Evolutionary conservation across 2,329 filamentous ascomycete species (phyloP).

Genomic region (Colletotrichum liaoningense): DNA sequence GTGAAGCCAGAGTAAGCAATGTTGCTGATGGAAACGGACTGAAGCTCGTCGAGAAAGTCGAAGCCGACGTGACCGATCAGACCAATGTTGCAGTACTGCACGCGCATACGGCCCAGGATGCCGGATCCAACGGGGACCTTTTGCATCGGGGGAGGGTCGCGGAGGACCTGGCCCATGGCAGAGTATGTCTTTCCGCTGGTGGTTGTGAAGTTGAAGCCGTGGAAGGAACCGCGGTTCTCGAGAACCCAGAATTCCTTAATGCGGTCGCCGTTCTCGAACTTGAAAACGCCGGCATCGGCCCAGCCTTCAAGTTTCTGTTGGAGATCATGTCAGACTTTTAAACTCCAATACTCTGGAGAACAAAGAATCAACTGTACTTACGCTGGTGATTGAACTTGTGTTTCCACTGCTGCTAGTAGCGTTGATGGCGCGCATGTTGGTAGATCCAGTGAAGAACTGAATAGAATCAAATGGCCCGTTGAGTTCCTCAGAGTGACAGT

Average conservation of each 20-base stretch:
- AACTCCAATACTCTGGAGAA: not conserved
- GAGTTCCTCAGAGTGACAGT: slow-evolving; percentile 9
- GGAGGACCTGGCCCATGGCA: not conserved
- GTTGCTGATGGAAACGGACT: slow-evolving; percentile 33
- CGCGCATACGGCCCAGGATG: slow-evolving; percentile 32
- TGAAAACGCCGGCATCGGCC: slow-evolving; percentile 14
- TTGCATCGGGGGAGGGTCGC: not conserved
- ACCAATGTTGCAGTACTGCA: slow-evolving; percentile 22
- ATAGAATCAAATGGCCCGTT: slow-evolving; percentile 20
- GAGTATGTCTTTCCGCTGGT: slow-evolving; percentile 2
- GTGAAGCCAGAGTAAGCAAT: slow-evolving; percentile 36
- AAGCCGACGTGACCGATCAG: slow-evolving; percentile 30
- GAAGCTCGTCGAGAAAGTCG: slow-evolving; percentile 37
- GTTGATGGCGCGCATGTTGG: slow-evolving; percentile 25
- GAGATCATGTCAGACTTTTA: too few species aligned
- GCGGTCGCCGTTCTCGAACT: slow-evolving; percentile 4
- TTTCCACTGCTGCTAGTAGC: slow-evolving; percentile 10
- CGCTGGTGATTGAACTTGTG: slow-evolving; percentile 8
- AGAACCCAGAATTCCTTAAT: slow-evolving; percentile 21
- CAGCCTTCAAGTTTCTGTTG: slow-evolving; percentile 2
- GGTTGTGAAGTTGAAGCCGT: slow-evolving; percentile 29
- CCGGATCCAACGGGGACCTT: slow-evolving; percentile 26
- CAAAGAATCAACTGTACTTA: not conserved
- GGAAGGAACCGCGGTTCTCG: not conserved
- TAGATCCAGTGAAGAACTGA: slow-evolving; percentile 13